Base-by-base conservation (phyloP, 306 rosid genomes). In the Calophaca sinica region DNA sequence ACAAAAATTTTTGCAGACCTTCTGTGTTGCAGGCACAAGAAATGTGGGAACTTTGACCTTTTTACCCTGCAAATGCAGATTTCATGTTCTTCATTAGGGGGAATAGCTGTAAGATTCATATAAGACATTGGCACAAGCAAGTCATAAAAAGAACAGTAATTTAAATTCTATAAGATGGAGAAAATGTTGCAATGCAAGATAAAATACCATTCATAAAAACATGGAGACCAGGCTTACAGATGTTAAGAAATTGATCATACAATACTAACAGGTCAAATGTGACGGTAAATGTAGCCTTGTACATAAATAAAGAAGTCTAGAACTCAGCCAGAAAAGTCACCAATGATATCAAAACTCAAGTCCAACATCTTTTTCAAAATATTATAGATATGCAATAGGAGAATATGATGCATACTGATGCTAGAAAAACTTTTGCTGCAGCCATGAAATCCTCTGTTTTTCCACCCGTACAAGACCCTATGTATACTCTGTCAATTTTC, bases 1-100 rank as follows among this genome's bases (percentile, higher is more conserved):
- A 35, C 38, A 73, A 72, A 28, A 13, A 5, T 48, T 52, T 60
- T 62, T 42, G 60, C 86, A 54, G 70, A 94, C 98, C 98, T 90
- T 91, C 74, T 90, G 98, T 12, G 98, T 92, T n/a, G 98, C 98
- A 36, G 98, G 98, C 71, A 94, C 98, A 64, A 94, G 97, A 74
- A 90, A 94, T 32, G 98, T 94, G 72, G 99, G 97, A 39, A 92
- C 99, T 92, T 90, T 94, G 72, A 94, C 97, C 85, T 76, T 79
- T 86, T 88, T 90, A 5, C 96, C 96, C 99, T 94, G 89, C 77
- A 82, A 57, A 81, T 50, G 55, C 58, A 73, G 29, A 75, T 49
- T 69, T 60, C 62, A 48, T 49, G 49, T 48, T 62, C 48, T 53
- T 72, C 50, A 49, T 76, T 20, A 55, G 46, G 42, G 48, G 44